Base-by-base conservation (phyloP, 2,329 filamentous ascomycete genomes). In the Apiospora malaysiana region DNA sequence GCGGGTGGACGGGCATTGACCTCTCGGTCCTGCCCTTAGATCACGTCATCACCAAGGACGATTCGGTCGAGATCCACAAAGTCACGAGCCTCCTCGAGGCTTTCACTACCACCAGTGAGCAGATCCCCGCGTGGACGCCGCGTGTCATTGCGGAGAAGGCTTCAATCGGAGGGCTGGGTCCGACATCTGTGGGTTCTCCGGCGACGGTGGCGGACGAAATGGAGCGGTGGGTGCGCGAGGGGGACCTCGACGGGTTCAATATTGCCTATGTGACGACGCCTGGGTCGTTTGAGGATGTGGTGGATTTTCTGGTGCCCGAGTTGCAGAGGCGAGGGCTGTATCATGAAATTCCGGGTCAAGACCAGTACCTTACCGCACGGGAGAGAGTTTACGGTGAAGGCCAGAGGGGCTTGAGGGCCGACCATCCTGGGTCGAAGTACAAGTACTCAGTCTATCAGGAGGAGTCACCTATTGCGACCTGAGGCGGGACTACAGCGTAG, bases 331-430 rank as follows among this genome's bases (percentile, higher is more conserved):
- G 77, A 42, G 76, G 75, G 7, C 69, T 78, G 7, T 82, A 82
- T 51, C 76, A 76, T 0, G 77, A 83, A 51, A 75, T 77, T 0
- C 72, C 74, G 2, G 72, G 72, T 3, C 74, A 76, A 5, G 81
- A 83, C 40, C 80, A 82, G 21, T 74, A 76, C n/a, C 73, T 86
- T 37, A 89, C 87, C 2, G 85, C 85, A 0, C 81, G 89, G 23
- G 90, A 92, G 79, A 91, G 87, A 79, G 81, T 91, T 0, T 91
- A 91, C 77, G 89, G 89, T 0, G 83, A 82, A 72, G 90, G 90
- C 0, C 89, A 91, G 77, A 83, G 79, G 7, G 81, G 84, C 18
- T 76, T 92, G 71, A 82, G 89, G 47, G 82, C 82, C 73, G 90
- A 92, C 78, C 90, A 92, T 78, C 76, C 82, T 0, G 90, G 89